These are phyloP conservation scores for Tricharina praecox DNA, from an alignment of 495 filamentous ascomycete species.

Conservation along the genomic window DNA sequence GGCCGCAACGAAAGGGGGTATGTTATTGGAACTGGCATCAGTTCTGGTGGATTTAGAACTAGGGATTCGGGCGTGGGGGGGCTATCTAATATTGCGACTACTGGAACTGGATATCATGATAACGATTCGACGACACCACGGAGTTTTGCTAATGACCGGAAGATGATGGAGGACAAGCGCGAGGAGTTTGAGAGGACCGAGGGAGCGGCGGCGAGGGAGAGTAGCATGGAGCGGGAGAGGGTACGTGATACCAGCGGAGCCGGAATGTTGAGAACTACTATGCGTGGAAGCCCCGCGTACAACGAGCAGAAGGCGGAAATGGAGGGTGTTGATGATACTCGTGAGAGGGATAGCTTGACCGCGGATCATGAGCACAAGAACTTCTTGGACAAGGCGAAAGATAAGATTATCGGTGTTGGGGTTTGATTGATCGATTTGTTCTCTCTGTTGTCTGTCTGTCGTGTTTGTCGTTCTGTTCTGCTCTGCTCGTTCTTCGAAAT, in stretches of 20 bases:
- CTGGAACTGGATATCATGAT: neutral
- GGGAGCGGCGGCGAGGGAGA: neutral
- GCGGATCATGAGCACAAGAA: neutral
- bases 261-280: slow-evolving; percentile 18
- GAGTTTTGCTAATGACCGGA: neutral
- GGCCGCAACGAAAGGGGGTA: neutral
- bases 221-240: neutral
- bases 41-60: neutral
- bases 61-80: neutral
- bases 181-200: neutral
- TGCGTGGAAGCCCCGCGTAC: slow-evolving; percentile 18
- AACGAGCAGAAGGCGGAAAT: slow-evolving; percentile 10
- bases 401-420: slow-evolving; percentile 1
- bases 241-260: neutral
- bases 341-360: too few species aligned
- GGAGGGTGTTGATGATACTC: slow-evolving; percentile 8
- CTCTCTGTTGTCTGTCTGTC: neutral
- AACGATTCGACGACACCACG: neutral
- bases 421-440: slow-evolving; percentile 1
- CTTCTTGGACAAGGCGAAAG: slow-evolving; percentile 3
- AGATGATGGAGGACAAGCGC: neutral
- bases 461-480: neutral
- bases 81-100: neutral
- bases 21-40: slow-evolving; percentile 1
- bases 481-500: neutral